These are phyloP conservation scores for Paramecium primaurelia DNA, from an alignment of 73 alveolate species.

Conservation along the genomic window DNA sequence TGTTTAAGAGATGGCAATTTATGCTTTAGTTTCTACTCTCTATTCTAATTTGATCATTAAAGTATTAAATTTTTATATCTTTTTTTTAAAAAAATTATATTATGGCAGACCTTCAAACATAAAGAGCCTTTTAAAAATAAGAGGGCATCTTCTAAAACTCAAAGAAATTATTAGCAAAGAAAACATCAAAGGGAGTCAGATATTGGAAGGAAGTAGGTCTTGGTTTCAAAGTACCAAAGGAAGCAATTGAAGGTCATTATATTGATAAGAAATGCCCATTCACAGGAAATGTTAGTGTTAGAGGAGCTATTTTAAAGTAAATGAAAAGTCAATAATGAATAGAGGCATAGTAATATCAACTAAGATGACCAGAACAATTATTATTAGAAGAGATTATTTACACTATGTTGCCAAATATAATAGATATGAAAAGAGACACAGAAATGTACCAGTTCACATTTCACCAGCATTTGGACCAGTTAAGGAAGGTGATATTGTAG, in stretches of 20 bases:
- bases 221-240: conserved; percentile 96
- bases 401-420: conserved; percentile 96
- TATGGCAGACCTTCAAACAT: conserved; percentile 70
- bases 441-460: conserved; percentile 89
- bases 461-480: conserved; percentile 89
- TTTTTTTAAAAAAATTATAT: not conserved
- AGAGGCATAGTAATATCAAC: conserved; percentile 97
- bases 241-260: conserved; percentile 90
- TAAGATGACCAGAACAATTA: conserved; percentile 97
- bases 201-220: conserved; percentile 97
- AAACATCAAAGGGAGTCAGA: conserved; percentile 89
- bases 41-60: not conserved
- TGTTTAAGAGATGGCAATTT: not conserved
- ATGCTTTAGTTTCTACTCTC: not conserved
- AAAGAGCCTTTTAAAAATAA: conserved; percentile 87
- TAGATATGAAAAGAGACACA: conserved; percentile 96
- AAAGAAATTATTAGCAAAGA: conserved; percentile 82
- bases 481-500: conserved; percentile 97
- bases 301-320: conserved; percentile 92
- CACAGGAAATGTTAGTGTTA: conserved; percentile 92
- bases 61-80: not conserved
- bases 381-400: conserved; percentile 97
- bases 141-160: conserved; percentile 84
- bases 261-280: conserved; percentile 99
- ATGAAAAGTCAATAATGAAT: not conserved